Base-by-base conservation (phyloP, 2,329 filamentous ascomycete species). In the Pyrenophora teres region DNA sequence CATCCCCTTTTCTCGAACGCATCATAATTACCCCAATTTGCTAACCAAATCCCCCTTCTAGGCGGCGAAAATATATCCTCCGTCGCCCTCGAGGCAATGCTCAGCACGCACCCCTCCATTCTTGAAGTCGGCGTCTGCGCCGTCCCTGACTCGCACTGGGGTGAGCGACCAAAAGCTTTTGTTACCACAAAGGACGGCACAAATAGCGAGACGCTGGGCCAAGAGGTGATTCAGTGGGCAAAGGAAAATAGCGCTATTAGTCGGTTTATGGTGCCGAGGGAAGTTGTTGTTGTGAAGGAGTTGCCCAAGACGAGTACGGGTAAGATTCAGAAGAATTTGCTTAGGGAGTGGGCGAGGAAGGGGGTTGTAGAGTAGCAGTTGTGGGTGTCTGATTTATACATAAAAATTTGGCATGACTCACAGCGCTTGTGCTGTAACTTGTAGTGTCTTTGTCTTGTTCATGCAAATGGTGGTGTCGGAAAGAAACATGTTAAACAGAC, bases 11-110 rank as follows among this genome's bases (percentile, higher is more conserved):
- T 10, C 19, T 18, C 23, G 7, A 25, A 25, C 23, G 7, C 23
- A 25, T 6, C 4, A 25, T 2, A 9, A 6, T 7, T 2, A 30
- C 12, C 2, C 8, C 2, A 7, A 25, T 8, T 25, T 30, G 10
- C 27, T 31, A 3, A 12, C 27, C 16, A 12, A 12, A n/a, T 12
- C 5, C 30, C 7, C 39, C 2, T 18, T 5, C 6, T 54, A 90
- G 92, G 93, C 40, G 94, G 94, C 50, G 94, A 99, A 74, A 99
- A 99, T 72, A 97, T 99, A 56, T 96, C 90, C 2, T 95, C 90
- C 0, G 88, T 99, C 1, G 92, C 94, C 0, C 82, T 99, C 3
- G 94, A 99, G 76, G 85, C 87, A 53, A 90, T 96, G 86, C 82
- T 99, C 1, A 88, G 88, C 5, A 87, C 90, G 41, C 94, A 99